These are phyloP conservation scores for Metschnikowia santaceciliae DNA, from an alignment of 805 yeast genomes.

Conservation along the genomic window DNA sequence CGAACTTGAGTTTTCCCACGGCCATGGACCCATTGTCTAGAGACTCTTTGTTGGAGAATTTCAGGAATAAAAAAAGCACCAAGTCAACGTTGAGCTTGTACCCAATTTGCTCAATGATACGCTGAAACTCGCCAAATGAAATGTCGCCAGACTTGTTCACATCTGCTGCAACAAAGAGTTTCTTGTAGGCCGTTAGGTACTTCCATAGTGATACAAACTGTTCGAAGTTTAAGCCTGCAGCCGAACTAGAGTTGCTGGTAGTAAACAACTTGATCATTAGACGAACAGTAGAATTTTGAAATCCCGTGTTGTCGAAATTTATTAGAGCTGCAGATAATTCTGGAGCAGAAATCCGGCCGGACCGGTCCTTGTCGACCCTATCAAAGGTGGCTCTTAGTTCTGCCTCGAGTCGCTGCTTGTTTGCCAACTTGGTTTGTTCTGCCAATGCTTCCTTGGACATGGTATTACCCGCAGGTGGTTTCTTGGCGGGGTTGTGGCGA, in stretches of 20 bases:
- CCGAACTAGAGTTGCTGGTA: slow-evolving; percentile 19
- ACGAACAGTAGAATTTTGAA: slow-evolving; percentile 55
- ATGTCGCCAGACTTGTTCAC: slow-evolving; percentile 55
- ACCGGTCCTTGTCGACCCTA: slow-evolving; percentile 49
- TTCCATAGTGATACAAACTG: slow-evolving; percentile 70
- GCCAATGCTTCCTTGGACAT: slow-evolving; percentile 21
- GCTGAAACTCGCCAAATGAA: slow-evolving; percentile 61
- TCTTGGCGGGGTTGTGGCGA: slow-evolving; percentile 11
- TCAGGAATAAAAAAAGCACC: slow-evolving; percentile 54
- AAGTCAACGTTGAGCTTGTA: slow-evolving; percentile 56
- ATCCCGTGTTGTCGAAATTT: slow-evolving; percentile 61
- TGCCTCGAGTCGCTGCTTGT: slow-evolving; percentile 42
- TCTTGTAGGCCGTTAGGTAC: slow-evolving; percentile 62
- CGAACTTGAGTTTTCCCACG: slow-evolving; percentile 59
- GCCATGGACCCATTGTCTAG: slow-evolving; percentile 21
- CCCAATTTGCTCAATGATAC: slow-evolving; percentile 61
- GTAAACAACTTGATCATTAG: slow-evolving; percentile 64
- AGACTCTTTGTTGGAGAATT: slow-evolving; percentile 42
- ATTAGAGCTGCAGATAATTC: slow-evolving; percentile 58
- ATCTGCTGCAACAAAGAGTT: slow-evolving; percentile 59
- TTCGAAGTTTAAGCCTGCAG: slow-evolving; percentile 40
- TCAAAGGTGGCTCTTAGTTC: slow-evolving; percentile 50
- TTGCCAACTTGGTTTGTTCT: slow-evolving; percentile 18
- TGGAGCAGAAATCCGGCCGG: slow-evolving; percentile 51
- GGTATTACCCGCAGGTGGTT: slow-evolving; percentile 15